Evolutionary conservation across 2,329 filamentous ascomycete species (phyloP).

Genomic region (Diaporthe velutina): DNA sequence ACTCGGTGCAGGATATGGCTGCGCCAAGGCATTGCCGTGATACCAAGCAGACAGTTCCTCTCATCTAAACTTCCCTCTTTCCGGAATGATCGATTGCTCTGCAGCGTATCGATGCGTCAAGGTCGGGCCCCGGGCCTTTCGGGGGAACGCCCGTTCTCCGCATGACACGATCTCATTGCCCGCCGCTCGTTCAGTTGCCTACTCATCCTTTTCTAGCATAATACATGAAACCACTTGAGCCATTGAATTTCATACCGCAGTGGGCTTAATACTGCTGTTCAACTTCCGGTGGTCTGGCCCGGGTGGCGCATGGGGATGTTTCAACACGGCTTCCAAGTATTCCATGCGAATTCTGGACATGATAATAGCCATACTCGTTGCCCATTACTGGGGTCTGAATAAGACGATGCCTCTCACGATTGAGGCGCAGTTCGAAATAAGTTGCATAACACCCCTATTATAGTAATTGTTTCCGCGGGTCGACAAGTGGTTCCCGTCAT

Average conservation of each 20-base stretch:
- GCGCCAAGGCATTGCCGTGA: too few relatives aligned
- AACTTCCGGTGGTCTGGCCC: not conserved
- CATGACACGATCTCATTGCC: not conserved
- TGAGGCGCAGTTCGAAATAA: not conserved
- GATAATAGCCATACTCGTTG: not conserved
- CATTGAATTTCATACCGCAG: not conserved
- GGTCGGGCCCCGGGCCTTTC: not conserved
- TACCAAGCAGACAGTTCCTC: not conserved
- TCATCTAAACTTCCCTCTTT: too few relatives aligned
- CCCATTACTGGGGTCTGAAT: not conserved
- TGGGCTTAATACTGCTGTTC: not conserved
- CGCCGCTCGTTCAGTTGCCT: not conserved
- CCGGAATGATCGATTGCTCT: not conserved
- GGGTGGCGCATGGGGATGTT: not conserved
- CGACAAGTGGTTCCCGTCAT: not conserved
- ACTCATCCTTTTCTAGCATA: not conserved
- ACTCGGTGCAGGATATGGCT: not conserved
- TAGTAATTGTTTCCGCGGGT: conserved; percentile 7
- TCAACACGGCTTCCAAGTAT: not conserved
- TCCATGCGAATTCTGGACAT: not conserved
- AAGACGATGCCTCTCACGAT: not conserved
- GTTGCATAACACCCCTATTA: not conserved
- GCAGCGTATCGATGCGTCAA: not conserved
- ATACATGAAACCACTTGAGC: not conserved
- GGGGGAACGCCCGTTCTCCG: not conserved